Evolutionary conservation across 305 asterid genomes (phyloP), one percentile per base, ranked within the genome.

Genomic region (Plantago lanceolata): DNA sequence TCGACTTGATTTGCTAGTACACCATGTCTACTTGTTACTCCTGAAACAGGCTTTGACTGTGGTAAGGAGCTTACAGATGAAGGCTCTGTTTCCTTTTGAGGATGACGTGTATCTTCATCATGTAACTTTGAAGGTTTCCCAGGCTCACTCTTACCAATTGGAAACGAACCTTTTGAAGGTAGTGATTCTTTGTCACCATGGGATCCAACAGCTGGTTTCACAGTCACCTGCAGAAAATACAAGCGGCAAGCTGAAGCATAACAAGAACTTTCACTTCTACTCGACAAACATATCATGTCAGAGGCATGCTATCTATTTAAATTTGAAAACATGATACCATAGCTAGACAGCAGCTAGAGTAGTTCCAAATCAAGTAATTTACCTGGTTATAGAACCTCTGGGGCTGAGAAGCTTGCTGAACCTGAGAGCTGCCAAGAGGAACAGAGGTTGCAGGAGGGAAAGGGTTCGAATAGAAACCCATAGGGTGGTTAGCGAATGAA

Each of bases 381-480:
- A 88, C 96, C 94, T 85, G 91, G 74, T 64, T 80, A 82, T 63
- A 54, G 20, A 60, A 43, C 75, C 85, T 74, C 35, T 68, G 76
- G 18, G 89, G 79, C 71, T 80, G 96, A 31, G 89, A 68, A 74
- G 69, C 49, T 31, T 83, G 75, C 48, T 63, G 82, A 67, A 71
- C 71, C 56, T 70, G 86, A 47, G 81, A 57, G 68, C 68, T 78
- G 37, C 59, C 70, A 21, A 64, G 73, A 48, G 84, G 77, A 68
- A 73, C 76, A 49, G 93, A 79, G 79, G 75, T 79, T 16, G 77
- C 66, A 70, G 88, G 45, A 61, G 77, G 79, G 44, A 63, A 74
- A 65, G 43, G 76, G 71, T 67, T 72, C 26, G 87, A 63, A 73
- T 82, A 77, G 68, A 72, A 80, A 69, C 61, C 79, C 71, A 78